Base-by-base conservation (phyloP, 805 yeast species). In the Candida koratica region DNA sequence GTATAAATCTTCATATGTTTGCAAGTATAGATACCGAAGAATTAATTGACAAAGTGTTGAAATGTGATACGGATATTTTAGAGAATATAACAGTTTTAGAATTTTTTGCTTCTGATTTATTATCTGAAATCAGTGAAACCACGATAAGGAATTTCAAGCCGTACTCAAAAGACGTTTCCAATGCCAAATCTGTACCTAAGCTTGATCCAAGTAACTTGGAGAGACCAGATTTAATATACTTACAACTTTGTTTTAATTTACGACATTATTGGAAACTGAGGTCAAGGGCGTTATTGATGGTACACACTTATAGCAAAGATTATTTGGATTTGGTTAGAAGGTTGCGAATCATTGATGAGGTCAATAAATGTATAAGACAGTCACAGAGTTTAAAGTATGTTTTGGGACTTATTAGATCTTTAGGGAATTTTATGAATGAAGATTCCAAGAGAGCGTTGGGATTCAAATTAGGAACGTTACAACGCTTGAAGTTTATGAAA, bases 341-440 rank as follows among this genome's bases (percentile, higher is more conserved):
- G 55, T 63, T 93, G 36, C 73, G 80, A 40, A 52, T 71, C 30
- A 62, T 93, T 22, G 97, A 89, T 48, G 70, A 68, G 15, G 96
- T 96, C 0, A 77, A 81, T 27, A 73, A 73, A 26, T 69, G 79
- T 28, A 69, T 90, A 25, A 74, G 75, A 42, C 67, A 71, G 17
- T 85, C 96, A 1, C 74, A 73, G 12, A 76, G 78, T 34, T 69
- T 94, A 52, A 75, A 79, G 43, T 73, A 77, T 37, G 79, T 93
- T 11, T 73, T 94, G 51, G 88, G 85, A 38, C 77, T 93, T 31
- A 90, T 93, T 43, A 67, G 89, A 44, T 81, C 89, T 4, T 93
- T 93, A 34, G 99, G 98, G 41, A 93, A 93, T 57, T 90, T 81
- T 56, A 93, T 93, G 98, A 93, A 94, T 56, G 96, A 88, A 51